phyloP scores from a whole-genome alignment of 2,329 filamentous ascomycete genomes.

The Blastomyces gilchristii region DNA sequence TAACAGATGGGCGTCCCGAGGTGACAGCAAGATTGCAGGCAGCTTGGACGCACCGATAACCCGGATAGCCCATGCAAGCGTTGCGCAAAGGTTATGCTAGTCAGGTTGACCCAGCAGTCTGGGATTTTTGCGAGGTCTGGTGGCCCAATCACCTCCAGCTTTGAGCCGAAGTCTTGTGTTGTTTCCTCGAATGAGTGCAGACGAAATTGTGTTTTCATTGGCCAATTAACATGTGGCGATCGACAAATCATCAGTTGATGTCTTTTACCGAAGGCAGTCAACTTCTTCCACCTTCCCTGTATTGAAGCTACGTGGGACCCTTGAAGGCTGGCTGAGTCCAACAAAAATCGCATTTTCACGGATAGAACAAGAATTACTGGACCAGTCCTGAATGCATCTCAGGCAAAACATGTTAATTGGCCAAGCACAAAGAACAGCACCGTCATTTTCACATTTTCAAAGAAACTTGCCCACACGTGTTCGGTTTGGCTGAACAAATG shows the following conservation, averaged over 20 bases:
- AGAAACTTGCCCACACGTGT: neutral
- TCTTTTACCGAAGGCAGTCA: neutral
- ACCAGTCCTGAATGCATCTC: neutral
- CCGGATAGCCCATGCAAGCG: slow-evolving; percentile 1
- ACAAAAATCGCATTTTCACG: neutral
- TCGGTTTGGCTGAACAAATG: neutral
- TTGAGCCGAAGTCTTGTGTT: neutral
- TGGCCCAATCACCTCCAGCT: neutral
- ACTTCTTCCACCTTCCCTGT: neutral
- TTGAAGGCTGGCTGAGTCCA: neutral
- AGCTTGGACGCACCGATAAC: neutral
- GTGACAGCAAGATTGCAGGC: neutral
- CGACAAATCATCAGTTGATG: neutral
- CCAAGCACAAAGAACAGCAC: neutral
- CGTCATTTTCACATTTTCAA: neutral
- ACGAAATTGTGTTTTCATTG: neutral
- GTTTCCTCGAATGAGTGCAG: neutral
- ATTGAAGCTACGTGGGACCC: neutral
- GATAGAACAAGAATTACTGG: neutral
- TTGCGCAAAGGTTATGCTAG: neutral
- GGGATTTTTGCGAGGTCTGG: neutral
- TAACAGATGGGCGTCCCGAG: neutral
- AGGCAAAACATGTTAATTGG: neutral
- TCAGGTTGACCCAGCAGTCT: neutral
- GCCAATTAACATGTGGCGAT: neutral